These are phyloP conservation scores for Sporothrix inflata DNA, from an alignment of 2,329 filamentous ascomycete species.

Conservation along the genomic window DNA sequence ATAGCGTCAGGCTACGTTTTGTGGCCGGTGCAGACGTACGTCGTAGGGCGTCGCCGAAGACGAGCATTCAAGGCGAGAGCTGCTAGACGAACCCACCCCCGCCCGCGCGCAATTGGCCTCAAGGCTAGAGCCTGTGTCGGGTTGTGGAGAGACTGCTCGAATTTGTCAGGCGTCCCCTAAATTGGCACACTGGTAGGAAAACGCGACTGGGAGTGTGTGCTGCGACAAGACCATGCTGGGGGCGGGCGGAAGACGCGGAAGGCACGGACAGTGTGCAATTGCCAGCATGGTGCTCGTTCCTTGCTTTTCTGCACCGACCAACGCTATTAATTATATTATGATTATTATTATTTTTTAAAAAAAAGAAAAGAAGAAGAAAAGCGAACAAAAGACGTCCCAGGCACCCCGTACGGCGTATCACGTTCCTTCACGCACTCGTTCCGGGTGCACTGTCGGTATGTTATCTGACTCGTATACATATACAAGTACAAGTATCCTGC, in stretches of 20 bases:
- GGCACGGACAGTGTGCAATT: neutral
- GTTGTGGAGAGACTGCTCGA: neutral
- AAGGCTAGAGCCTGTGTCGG: neutral
- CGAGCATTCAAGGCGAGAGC: neutral
- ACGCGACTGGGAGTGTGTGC: no score
- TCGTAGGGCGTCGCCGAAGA: neutral
- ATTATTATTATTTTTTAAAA: no score
- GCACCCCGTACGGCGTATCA: neutral
- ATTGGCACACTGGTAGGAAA: neutral
- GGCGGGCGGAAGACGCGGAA: neutral
- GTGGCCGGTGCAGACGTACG: neutral
- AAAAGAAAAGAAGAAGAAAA: neutral
- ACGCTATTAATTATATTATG: no score
- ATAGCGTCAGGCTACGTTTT: neutral
- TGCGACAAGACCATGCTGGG: no score
- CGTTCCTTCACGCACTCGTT: neutral
- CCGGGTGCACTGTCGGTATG: neutral
- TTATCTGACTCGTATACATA: neutral
- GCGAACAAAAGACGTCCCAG: neutral
- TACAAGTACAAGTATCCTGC: no score
- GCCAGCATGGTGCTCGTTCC: neutral
- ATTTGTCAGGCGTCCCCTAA: slow-evolving; percentile 15
- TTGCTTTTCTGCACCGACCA: neutral
- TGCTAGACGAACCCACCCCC: neutral
- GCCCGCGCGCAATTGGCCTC: slow-evolving; percentile 14